Base-by-base conservation (phyloP, 1,139 yeast species). In the Yamadazyma spencermartinsiae region DNA sequence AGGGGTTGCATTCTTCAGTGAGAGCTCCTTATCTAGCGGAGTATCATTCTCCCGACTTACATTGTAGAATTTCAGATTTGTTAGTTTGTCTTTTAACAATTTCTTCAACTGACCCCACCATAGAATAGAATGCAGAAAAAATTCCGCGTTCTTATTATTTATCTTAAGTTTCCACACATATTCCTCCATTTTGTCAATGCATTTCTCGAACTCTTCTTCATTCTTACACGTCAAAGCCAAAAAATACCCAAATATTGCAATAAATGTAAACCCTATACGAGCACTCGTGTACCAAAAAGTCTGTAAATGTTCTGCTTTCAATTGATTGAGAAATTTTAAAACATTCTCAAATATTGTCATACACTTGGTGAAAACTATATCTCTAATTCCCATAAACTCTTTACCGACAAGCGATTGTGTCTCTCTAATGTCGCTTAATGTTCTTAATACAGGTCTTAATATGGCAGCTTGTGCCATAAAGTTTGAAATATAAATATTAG, bases 251-350 rank as follows among this genome's bases (percentile, higher is more conserved):
- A 47, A 45, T 3, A 47, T 35, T 1, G 45, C 50, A 7, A 43
- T 39, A 33, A 37, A 43, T 31, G 47, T 42, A n/a, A 47, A 42
- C n/a, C 51, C 51, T 24, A 38, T 35, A 25, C 45, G 35, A 2
- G 44, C 48, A 39, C 48, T 47, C 3, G 51, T 41, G 31, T 47
- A 47, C 50, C 51, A 47, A 31, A 47, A 45, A 2, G 50, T 45
- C 32, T 47, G 51, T 7, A 47, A 37, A 34, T 47, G 51, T 33
- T 47, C 51, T 12, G 50, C 51, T 26, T 40, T 44, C 19, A 47
- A 18, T 25, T 42, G 41, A 27, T 42, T 45, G 17, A 45, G 34
- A 29, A 47, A 47, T 17, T 39, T 37, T 4, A 47, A 33, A 1
- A 45, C 37, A 18, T 42, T 45, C 21, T 47, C 47, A 26, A 47